Base-by-base conservation (phyloP, 2,329 filamentous ascomycete species). In the Cordyceps militaris region DNA sequence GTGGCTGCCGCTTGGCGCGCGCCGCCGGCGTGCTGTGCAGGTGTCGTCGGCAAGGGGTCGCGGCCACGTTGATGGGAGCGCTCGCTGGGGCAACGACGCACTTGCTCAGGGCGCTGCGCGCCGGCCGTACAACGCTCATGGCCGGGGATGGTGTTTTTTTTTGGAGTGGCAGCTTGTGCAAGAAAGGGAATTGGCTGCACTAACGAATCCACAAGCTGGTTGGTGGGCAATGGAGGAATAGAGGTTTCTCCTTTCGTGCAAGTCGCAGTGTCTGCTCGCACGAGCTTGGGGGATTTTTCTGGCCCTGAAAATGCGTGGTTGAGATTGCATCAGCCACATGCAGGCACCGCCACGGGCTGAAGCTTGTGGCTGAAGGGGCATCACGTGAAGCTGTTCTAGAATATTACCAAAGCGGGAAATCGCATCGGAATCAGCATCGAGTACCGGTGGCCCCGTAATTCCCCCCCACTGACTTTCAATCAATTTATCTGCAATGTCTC, bases 51-150 rank as follows among this genome's bases (percentile, higher is more conserved):
- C 69, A 63, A 59, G 66, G 53, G 59, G 63, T 61, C 55, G 66
- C 43, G 38, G 66, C 56, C 59, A 64, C 61, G 57, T 66, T 36
- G 32, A 64, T 56, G 52, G 64, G 36, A 54, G 63, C 51, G 55
- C 58, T 47, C 19, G 66, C 66, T 50, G 71, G 68, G 65, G 72
- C 70, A 63, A 80, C 69, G 63, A 80, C 70, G 68, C 77, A 77
- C 70, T 75, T 75, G 67, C 78, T 75, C 64, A 82, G 68, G 66
- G 82, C 74, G 70, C 76, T 76, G 71, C 76, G 74, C 71, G 76
- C 75, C 70, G 79, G 78, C 62, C 78, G 77, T 77, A 76, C 76
- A 69, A 76, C 74, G 68, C 79, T 82, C 80, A 83, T 83, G 69
- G 67, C 74, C 74, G 51, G 23, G 34, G 3, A n/a, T 38, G 26